Evolutionary conservation across 495 filamentous ascomycete species (phyloP), one percentile per base, ranked within the genome.

Genomic region (Penicillium egyptiacum): DNA sequence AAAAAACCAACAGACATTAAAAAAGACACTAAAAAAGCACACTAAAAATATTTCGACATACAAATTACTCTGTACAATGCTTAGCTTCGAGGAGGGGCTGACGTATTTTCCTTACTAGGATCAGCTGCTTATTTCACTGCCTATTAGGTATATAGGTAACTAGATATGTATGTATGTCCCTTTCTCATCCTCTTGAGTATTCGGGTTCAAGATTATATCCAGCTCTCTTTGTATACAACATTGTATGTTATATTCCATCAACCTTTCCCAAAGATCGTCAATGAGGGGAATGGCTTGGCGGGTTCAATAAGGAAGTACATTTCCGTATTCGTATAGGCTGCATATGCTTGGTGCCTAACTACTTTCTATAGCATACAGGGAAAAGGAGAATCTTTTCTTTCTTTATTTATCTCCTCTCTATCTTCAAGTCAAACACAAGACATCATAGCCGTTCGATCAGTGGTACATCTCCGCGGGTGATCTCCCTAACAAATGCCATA

Each of bases 391-490:
- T 31, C 30, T 33, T 33, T 33, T 11, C 10, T 30, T 30, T 30
- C 28, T 28, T 7, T 33, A 12, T 33, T 10, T 14, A 11, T 33
- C 3, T 33, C 4, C 11, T 33, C 30, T 12, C 30, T 33, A 12
- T 33, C 11, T 14, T 1, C 4, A 33, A 33, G 1, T 11, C 30
- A 33, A 14, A 33, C 30, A 22, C 22, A 26, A 20, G 5, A 44
- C 37, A 41, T 63, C 53, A 66, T 25, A 73, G 28, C 58, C 60
- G 71, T 6, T 65, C 58, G 19, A 72, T 70, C 63, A 87, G 62
- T 3, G 89, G 85, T 10, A 89, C 75, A 73, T 96, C 90, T 5
- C 87, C 88, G 26, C 81, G 70, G 2, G 91, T 95, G 60, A 95
- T 83, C 57, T 87, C 79, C 57, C 78, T 71, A 31, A 96, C 64